Percentiles rank a stretch among this genome's conserved stretches.
phyloP scores from a whole-genome alignment of 2,329 filamentous ascomycete genomes.

The Phialemonium atrogriseum region DNA sequence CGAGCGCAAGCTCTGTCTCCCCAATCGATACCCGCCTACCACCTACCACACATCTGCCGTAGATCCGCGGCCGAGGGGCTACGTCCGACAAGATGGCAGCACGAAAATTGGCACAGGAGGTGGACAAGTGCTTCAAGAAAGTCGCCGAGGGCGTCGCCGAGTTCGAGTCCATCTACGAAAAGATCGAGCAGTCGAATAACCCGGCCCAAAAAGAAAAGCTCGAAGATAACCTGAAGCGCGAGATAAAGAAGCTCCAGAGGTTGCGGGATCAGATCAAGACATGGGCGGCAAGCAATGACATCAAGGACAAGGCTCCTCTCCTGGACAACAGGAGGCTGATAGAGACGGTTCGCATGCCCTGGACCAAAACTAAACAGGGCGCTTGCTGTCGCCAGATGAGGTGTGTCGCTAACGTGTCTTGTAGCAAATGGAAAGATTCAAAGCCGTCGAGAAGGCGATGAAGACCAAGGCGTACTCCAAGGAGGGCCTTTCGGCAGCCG shows the following conservation, averaged over 20 bases:
- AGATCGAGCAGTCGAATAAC: constrained; percentile 89
- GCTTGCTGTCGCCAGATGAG: no score
- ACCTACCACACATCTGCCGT: no score
- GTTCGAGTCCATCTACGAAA: constrained; percentile 94
- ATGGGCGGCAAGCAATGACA: constrained; percentile 96
- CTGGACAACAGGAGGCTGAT: constrained; percentile 92
- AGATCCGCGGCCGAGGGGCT: no score
- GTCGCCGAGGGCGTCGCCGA: constrained; percentile 85
- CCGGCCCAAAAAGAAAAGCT: constrained; percentile 95
- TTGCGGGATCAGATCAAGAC: constrained; percentile 98
- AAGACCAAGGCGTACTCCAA: constrained; percentile 99
- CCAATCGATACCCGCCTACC: no score
- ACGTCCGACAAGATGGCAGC: constrained; percentile 66
- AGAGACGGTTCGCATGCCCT: constrained; percentile 97
- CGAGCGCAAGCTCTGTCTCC: no score
- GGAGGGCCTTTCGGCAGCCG: constrained; percentile 84
- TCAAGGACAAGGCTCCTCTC: constrained; percentile 97
- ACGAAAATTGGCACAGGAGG: constrained; percentile 94
- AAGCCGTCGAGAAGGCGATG: constrained; percentile 99
- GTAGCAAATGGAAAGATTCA: constrained; percentile 99
- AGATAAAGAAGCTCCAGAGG: constrained; percentile 99
- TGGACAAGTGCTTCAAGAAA: constrained; percentile 99
- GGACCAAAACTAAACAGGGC: no score
- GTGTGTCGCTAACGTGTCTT: constrained; percentile 20
- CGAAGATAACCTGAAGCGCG: constrained; percentile 95